phyloP scores from a whole-genome alignment of 768 basidiomycete species.

The Gelatoporia subvermispora region DNA sequence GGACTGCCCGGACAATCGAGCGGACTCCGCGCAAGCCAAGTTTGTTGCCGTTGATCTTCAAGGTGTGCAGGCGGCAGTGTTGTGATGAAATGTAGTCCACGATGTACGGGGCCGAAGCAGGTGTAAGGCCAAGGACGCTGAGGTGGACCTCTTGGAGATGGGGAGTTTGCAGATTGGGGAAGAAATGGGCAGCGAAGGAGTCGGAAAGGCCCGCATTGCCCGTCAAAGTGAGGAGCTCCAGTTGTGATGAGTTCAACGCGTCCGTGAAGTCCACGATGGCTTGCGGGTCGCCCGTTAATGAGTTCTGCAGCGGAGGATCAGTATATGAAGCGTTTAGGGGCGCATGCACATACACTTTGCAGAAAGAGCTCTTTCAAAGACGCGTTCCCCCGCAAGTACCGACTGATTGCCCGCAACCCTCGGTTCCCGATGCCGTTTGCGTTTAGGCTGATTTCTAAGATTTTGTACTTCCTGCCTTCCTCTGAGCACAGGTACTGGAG shows the following conservation, averaged over 20 bases:
- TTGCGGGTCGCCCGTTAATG: constrained; percentile 32
- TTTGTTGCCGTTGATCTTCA: constrained; percentile 54
- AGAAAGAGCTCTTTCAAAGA: constrained; percentile 47
- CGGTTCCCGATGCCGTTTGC: constrained; percentile 49
- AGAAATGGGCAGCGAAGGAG: constrained; percentile 41
- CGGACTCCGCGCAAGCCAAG: constrained; percentile 42
- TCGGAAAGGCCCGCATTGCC: constrained; percentile 48
- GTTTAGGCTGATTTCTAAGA: constrained; percentile 55
- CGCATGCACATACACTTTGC: constrained; percentile 44
- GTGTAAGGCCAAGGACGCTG: constrained; percentile 34
- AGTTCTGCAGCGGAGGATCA: constrained; percentile 28
- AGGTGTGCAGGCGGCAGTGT: constrained; percentile 42
- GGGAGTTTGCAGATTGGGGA: constrained; percentile 45
- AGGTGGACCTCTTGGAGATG: constrained; percentile 51
- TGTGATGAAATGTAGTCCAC: constrained; percentile 46
- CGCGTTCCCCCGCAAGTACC: constrained; percentile 44
- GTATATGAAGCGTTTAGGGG: background rate
- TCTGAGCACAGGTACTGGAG: constrained; percentile 51
- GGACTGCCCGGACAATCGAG: constrained; percentile 41
- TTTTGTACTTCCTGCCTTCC: constrained; percentile 38
- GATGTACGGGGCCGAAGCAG: constrained; percentile 31
- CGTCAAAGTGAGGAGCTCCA: constrained; percentile 48
- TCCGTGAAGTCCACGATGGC: constrained; percentile 36
- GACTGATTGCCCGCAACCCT: constrained; percentile 49
- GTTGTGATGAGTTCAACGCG: constrained; percentile 50